These are phyloP conservation scores for Plasmodium sp. DNA, from an alignment of 169 alveolate genomes.

Conservation along the genomic window DNA sequence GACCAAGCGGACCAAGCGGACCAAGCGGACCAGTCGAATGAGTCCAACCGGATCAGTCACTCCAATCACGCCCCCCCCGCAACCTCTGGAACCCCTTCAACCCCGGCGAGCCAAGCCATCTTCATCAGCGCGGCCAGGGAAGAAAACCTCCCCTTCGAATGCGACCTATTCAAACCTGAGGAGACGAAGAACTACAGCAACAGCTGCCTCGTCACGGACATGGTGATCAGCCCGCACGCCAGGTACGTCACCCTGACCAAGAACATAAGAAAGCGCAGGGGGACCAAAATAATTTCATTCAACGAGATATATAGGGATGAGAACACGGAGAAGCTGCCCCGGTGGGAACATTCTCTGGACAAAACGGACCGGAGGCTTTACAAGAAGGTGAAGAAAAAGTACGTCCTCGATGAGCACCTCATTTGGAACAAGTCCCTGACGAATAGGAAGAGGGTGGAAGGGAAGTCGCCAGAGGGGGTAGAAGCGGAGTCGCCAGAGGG, in stretches of 20 bases:
- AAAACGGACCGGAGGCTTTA: constrained; percentile 41
- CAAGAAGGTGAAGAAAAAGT: constrained; percentile 35
- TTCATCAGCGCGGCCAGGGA: constrained; percentile 46
- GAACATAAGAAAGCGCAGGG: constrained; percentile 84
- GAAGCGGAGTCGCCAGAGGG: neutral
- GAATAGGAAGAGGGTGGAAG: neutral
- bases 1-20: neutral
- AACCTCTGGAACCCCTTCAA: too few species aligned
- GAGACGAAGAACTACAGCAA: constrained; percentile 15
- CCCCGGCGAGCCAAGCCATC: constrained; percentile 13
- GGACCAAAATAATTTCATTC: constrained; percentile 60
- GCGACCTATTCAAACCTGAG: constrained; percentile 39
- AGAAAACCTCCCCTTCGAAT: constrained; percentile 27
- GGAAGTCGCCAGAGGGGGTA: neutral
- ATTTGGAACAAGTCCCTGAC: constrained; percentile 72
- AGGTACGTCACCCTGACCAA: constrained; percentile 91
- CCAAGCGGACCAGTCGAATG: too few species aligned
- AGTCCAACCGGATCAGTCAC: too few species aligned
- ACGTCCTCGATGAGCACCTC: constrained; percentile 30
- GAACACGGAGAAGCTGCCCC: constrained; percentile 38
- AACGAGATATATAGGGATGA: constrained; percentile 54
- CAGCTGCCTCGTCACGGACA: constrained; percentile 82
- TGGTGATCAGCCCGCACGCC: constrained; percentile 92
- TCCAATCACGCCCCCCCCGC: too few species aligned
- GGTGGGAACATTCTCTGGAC: constrained; percentile 45